Percentiles rank a stretch among this genome's conserved stretches.
phyloP scores from a whole-genome alignment of 257 asterid species.

The Salvia miltiorrhiza region DNA sequence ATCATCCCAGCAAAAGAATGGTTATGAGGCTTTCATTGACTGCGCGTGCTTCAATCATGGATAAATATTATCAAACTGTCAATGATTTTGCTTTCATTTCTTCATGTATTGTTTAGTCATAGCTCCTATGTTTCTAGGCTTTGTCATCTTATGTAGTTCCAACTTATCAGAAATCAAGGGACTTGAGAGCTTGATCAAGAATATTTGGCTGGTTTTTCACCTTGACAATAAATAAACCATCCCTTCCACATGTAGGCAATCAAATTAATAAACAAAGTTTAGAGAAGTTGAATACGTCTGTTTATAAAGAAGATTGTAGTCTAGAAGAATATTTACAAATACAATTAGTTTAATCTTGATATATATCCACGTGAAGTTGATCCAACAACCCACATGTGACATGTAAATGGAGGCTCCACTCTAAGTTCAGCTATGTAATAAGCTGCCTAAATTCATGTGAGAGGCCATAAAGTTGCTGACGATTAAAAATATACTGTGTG shows the following conservation, averaged over 20 bases:
- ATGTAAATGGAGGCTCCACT: constrained; percentile 47
- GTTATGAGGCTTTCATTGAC: constrained; percentile 34
- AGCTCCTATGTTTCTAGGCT: neutral
- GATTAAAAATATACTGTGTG: constrained; percentile 23
- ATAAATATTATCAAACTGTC: neutral
- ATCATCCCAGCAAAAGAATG: constrained; percentile 32
- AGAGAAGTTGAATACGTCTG: constrained; percentile 14
- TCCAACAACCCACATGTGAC: constrained; percentile 60
- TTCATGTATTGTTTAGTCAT: neutral
- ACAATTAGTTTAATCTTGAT: constrained; percentile 14
- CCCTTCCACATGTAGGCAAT: constrained; percentile 11
- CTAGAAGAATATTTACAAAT: constrained; percentile 7
- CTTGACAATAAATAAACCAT: constrained; percentile 17
- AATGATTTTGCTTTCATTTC: neutral
- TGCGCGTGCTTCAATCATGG: constrained; percentile 22
- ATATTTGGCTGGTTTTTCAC: neutral
- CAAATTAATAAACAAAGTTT: constrained; percentile 3
- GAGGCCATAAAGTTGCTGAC: constrained; percentile 34
- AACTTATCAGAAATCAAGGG: neutral
- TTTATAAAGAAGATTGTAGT: constrained; percentile 14
- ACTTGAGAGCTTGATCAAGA: neutral
- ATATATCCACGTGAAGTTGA: constrained; percentile 39
- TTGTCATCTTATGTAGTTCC: neutral
- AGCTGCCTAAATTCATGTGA: constrained; percentile 34
- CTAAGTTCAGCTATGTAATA: constrained; percentile 25